Percentiles rank a stretch among this genome's conserved stretches.
Conservation (phyloP, 768 basidiomycete species). For the Stropharia rugosoannulata region DNA sequence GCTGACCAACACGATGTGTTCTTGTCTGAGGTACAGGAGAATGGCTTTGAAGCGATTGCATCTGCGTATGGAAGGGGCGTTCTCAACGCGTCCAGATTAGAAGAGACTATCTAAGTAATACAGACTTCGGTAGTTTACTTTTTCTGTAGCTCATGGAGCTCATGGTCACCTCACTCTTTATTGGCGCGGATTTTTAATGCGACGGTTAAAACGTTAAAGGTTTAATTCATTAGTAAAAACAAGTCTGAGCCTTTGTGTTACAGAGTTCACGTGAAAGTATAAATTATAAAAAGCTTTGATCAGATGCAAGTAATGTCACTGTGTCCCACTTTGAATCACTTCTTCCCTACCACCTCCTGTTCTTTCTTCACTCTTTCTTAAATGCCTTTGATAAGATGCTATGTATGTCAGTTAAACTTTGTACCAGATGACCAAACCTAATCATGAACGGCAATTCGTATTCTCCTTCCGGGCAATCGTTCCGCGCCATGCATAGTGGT, state of each 20-base stretch:
- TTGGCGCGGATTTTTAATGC: neutral
- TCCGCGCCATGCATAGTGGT: conserved; percentile 2
- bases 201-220: too few species aligned
- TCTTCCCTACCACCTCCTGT: neutral
- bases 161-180: neutral
- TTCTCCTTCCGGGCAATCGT: neutral
- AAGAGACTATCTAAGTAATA: conserved; percentile 24
- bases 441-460: neutral
- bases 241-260: too few species aligned
- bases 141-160: too few species aligned
- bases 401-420: neutral
- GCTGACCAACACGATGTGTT: conserved; percentile 84
- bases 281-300: neutral
- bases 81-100: conserved; percentile 42
- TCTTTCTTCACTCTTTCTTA: neutral
- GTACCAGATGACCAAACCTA: neutral
- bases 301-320: neutral
- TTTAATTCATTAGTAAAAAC: too few species aligned
- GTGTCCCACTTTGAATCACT: neutral
- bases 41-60: conserved; percentile 73
- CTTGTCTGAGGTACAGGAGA: conserved; percentile 69
- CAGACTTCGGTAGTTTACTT: too few species aligned
- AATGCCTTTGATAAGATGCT: neutral
- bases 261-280: neutral
- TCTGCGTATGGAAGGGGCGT: conserved; percentile 69